These are phyloP conservation scores for Metschnikowia hibisci DNA, from an alignment of 805 yeast species.

Conservation along the genomic window DNA sequence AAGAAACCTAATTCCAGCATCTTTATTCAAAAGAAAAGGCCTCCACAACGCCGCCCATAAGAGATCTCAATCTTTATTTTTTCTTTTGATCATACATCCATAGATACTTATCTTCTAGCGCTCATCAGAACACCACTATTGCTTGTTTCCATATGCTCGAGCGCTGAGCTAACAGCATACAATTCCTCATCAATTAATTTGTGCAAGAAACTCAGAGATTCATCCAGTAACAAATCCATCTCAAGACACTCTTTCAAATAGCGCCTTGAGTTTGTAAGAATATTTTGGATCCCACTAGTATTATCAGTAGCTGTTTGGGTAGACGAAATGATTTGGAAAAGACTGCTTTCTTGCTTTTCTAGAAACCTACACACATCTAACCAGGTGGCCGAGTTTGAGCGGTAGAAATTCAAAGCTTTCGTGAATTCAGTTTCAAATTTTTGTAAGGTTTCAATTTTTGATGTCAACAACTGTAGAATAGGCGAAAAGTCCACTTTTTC, in stretches of 20 bases:
- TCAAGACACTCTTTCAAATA: constrained; percentile 1
- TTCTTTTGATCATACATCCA: background rate
- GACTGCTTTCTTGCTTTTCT: constrained; percentile 24
- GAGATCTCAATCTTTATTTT: background rate
- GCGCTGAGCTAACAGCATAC: constrained; percentile 10
- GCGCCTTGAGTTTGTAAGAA: constrained; percentile 1
- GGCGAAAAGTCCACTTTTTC: constrained; percentile 35
- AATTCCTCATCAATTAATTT: constrained; percentile 8
- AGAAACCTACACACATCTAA: constrained; percentile 21
- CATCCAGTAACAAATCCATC: background rate
- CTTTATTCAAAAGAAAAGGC: constrained; percentile 12
- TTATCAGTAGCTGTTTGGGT: background rate
- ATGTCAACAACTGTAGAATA: constrained; percentile 26
- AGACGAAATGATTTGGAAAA: constrained; percentile 13
- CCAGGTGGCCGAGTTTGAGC: constrained; percentile 29
- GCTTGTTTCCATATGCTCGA: background rate
- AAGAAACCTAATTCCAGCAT: constrained; percentile 7
- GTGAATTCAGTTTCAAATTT: constrained; percentile 25
- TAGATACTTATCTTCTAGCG: background rate
- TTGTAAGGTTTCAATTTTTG: constrained; percentile 26
- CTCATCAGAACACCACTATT: background rate
- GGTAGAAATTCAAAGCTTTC: constrained; percentile 25
- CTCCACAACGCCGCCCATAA: constrained; percentile 8
- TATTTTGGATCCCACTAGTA: background rate
- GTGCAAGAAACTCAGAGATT: constrained; percentile 1